Conservation (phyloP, 768 basidiomycete species). For the Tricholoma matsutake region DNA sequence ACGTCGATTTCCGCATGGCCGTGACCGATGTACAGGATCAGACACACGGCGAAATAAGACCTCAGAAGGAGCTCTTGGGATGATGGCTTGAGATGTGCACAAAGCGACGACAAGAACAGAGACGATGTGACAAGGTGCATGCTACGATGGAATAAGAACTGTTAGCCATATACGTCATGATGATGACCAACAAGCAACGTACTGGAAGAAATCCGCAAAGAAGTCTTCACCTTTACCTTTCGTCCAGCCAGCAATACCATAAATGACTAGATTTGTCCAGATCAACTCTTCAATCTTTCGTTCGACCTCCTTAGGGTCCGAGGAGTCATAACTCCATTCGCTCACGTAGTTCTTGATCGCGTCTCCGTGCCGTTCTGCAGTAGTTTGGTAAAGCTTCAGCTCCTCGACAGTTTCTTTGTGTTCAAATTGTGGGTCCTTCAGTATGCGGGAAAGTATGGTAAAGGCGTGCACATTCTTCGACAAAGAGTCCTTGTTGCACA, state of each 20-base stretch:
- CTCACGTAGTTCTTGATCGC: constrained; percentile 39
- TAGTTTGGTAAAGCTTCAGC: constrained; percentile 28
- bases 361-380: constrained; percentile 35
- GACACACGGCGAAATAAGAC: constrained; percentile 48
- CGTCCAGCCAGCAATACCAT: constrained; percentile 52
- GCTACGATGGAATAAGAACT: constrained; percentile 26
- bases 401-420: constrained; percentile 11
- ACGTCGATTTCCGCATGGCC: constrained; percentile 53
- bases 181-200: not conserved
- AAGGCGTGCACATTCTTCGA: constrained; percentile 39
- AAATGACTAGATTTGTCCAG: constrained; percentile 55
- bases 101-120: constrained; percentile 53
- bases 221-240: constrained; percentile 34
- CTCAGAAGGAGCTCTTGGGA: constrained; percentile 55
- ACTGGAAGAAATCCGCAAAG: constrained; percentile 48
- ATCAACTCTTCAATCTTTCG: constrained; percentile 61
- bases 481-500: not conserved
- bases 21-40: constrained; percentile 55
- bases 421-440: constrained; percentile 44
- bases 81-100: constrained; percentile 34
- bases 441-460: constrained; percentile 51
- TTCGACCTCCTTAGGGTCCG: constrained; percentile 36
- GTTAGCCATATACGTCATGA: not conserved
- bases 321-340: constrained; percentile 41
- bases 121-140: constrained; percentile 68